A percentile compares a stretch with the other conserved stretches of the same genome.
These are phyloP conservation scores for Ophiostoma sp. DNA, from an alignment of 2,329 filamentous ascomycete species.

Conservation along the genomic window DNA sequence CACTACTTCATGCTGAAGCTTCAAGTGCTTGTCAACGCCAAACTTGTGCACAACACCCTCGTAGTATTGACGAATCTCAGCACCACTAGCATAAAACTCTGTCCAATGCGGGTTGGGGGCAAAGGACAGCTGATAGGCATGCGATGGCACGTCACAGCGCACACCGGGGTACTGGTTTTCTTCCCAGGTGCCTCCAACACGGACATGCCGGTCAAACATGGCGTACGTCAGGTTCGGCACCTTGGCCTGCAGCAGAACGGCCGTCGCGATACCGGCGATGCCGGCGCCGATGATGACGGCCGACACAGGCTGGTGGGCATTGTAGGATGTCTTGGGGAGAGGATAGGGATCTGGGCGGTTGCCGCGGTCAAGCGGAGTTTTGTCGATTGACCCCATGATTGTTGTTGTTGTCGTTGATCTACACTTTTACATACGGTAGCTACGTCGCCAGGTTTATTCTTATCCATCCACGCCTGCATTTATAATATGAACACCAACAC, in stretches of 20 bases:
- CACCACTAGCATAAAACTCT: constrained; percentile 28
- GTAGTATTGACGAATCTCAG: constrained; percentile 30
- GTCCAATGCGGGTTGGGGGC: constrained; percentile 29
- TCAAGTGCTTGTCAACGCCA: constrained; percentile 18
- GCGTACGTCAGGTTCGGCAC: constrained; percentile 26
- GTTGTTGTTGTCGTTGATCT: not conserved
- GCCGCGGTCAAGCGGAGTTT: not conserved
- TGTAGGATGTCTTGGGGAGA: not conserved
- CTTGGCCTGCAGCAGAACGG: constrained; percentile 29
- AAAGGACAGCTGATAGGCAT: constrained; percentile 30
- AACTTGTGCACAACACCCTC: constrained; percentile 13
- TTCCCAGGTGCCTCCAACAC: constrained; percentile 20
- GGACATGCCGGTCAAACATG: constrained; percentile 23
- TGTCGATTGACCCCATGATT: not conserved
- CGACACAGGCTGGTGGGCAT: not conserved
- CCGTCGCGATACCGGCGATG: constrained; percentile 47
- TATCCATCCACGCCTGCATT: not conserved
- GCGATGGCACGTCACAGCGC: constrained; percentile 31
- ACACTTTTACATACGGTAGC: not conserved
- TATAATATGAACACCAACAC: not conserved
- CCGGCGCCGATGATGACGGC: constrained; percentile 46
- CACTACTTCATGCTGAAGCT: constrained; percentile 13
- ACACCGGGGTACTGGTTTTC: constrained; percentile 53
- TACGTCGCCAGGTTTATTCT: not conserved
- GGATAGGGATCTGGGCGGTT: constrained; percentile 6